These are phyloP conservation scores for Chamaecrista fasciculata DNA, from an alignment of 306 rosid species.

Conservation along the genomic window DNA sequence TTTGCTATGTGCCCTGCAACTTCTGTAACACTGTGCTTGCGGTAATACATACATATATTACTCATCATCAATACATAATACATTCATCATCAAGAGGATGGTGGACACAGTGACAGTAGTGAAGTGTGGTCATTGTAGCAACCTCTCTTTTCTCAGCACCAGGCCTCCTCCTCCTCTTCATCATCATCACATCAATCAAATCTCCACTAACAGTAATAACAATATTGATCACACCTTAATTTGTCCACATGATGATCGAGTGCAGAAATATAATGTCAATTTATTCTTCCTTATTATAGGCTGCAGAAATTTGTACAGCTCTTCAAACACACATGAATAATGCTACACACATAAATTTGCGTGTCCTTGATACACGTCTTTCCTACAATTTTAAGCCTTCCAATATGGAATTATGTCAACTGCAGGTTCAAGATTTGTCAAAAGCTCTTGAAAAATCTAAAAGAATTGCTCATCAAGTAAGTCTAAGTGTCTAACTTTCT, in stretches of 20 bases:
- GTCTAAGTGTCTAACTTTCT: conserved; percentile 33
- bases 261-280: too few species aligned
- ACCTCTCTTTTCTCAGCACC: conserved; percentile 85
- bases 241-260: too few species aligned
- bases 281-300: conserved; percentile 50
- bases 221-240: too few species aligned
- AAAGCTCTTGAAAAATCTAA: conserved; percentile 80
- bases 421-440: conserved; percentile 69
- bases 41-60: too few species aligned
- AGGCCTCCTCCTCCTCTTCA: conserved; percentile 61
- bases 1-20: conserved; percentile 94
- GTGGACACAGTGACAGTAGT: conserved; percentile 91
- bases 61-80: too few species aligned
- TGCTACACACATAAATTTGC: conserved; percentile 83
- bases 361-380: conserved; percentile 75
- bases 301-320: conserved; percentile 96
- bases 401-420: conserved; percentile 54
- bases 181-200: too few species aligned
- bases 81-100: conserved; percentile 76
- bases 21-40: conserved; percentile 95
- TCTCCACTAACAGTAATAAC: too few species aligned
- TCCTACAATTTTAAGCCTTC: conserved; percentile 54
- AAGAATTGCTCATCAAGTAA: conserved; percentile 70
- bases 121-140: conserved; percentile 94
- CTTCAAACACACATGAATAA: conserved; percentile 95